These are phyloP conservation scores for Termitomyces sp. DNA, from an alignment of 768 basidiomycete genomes.

Conservation along the genomic window DNA sequence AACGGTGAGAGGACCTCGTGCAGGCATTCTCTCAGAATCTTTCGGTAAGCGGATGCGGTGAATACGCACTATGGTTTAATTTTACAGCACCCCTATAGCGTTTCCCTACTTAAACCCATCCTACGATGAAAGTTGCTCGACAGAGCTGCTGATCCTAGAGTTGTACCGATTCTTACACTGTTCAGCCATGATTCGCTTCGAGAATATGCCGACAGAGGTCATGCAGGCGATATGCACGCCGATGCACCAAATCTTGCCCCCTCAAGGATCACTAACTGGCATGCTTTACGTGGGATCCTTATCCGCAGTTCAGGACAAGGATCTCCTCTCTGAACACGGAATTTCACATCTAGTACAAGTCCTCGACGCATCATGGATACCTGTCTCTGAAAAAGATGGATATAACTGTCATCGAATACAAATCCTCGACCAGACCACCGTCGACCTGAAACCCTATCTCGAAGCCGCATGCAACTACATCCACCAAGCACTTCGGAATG, in stretches of 20 bases:
- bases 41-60: constrained; percentile 14
- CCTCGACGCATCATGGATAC: constrained; percentile 59
- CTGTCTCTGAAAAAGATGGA: constrained; percentile 37
- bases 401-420: constrained; percentile 59
- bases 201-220: constrained; percentile 66
- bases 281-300: constrained; percentile 65
- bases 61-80: constrained; percentile 10
- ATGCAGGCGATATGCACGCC: constrained; percentile 84
- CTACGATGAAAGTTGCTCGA: constrained; percentile 10
- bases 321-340: constrained; percentile 40
- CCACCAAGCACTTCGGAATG: constrained; percentile 50
- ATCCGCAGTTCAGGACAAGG: constrained; percentile 50
- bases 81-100: constrained; percentile 13
- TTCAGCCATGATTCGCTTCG: constrained; percentile 68
- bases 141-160: constrained; percentile 3
- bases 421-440: constrained; percentile 55
- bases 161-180: neutral
- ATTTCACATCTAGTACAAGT: constrained; percentile 59
- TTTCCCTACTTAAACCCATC: constrained; percentile 14
- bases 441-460: constrained; percentile 63
- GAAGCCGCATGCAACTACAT: constrained; percentile 67
- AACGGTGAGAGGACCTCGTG: constrained; percentile 7
- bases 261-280: constrained; percentile 32
- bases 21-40: constrained; percentile 6
- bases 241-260: constrained; percentile 66